Percentiles rank a stretch among this genome's conserved stretches.
Evolutionary conservation across 345 rosid species (phyloP).

Genomic region (Psidium guajava): DNA sequence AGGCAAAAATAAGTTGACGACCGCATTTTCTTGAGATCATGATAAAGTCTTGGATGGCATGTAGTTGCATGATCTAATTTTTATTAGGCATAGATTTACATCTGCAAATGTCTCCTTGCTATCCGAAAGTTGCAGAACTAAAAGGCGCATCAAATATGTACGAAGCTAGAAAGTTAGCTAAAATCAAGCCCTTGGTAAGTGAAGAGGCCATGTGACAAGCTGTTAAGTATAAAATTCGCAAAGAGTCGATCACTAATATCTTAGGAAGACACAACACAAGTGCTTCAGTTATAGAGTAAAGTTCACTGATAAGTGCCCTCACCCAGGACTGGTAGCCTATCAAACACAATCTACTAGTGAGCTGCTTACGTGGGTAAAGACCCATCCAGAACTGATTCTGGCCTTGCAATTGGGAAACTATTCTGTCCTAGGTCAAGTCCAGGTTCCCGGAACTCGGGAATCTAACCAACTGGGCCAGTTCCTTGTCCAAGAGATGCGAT

Average conservation of each 20-base stretch:
- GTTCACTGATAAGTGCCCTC: neutral
- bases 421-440: neutral
- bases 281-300: neutral
- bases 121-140: neutral
- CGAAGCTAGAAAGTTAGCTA: neutral
- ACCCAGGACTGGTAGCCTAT: neutral
- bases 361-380: neutral
- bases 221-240: neutral
- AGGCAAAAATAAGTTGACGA: neutral
- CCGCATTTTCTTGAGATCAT: neutral
- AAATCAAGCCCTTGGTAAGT: neutral
- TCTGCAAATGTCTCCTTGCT: neutral
- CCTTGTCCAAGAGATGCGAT: neutral
- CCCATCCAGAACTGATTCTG: neutral
- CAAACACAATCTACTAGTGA: neutral
- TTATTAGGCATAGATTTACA: neutral
- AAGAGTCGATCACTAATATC: neutral
- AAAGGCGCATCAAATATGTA: neutral
- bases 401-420: neutral
- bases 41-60: neutral
- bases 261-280: neutral
- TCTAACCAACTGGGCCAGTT: neutral
- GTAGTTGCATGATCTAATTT: neutral
- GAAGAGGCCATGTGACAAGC: neutral
- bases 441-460: neutral